Conservation (phyloP, 208 protist genomes). For the Leishmania aethiopica region DNA sequence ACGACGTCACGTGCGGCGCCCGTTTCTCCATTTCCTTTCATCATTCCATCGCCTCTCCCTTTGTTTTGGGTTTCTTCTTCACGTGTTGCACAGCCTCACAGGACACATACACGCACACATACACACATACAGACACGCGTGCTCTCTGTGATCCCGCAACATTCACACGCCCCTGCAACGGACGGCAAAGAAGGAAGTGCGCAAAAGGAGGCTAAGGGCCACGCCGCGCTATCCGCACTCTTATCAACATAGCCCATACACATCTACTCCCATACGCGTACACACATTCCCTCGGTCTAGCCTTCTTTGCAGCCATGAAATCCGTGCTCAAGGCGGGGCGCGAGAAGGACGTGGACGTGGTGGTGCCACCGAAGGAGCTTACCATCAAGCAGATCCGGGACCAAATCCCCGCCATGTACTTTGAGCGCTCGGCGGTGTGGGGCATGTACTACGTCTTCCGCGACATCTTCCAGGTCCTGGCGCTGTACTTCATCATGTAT, state of each 20-base stretch:
- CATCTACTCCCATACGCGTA: not conserved
- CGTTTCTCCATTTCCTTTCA: not conserved
- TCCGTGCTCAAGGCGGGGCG: conserved; percentile 55
- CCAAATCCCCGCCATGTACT: conserved; percentile 75
- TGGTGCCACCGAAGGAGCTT: conserved; percentile 61
- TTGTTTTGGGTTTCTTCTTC: not conserved
- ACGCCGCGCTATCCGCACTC: not conserved
- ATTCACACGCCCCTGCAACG: not conserved
- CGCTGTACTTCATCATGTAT: conserved; percentile 67
- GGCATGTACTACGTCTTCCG: conserved; percentile 66
- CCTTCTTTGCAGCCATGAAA: conserved; percentile 34
- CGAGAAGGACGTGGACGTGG: conserved; percentile 68
- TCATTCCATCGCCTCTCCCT: not conserved
- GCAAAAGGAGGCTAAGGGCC: not conserved
- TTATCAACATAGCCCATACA: not conserved
- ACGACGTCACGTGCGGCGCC: not conserved
- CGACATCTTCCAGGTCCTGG: conserved; percentile 59
- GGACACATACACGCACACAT: not conserved
- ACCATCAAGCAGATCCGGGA: conserved; percentile 79
- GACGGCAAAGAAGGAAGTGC: not conserved
- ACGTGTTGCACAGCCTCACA: not conserved
- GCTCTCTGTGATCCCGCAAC: not conserved
- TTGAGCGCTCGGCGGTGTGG: conserved; percentile 49
- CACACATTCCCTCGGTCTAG: not conserved
- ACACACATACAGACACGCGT: too few relatives aligned